Conservation (phyloP, 2,329 filamentous ascomycete genomes). For the Aspergillus oerlinghausenensis region DNA sequence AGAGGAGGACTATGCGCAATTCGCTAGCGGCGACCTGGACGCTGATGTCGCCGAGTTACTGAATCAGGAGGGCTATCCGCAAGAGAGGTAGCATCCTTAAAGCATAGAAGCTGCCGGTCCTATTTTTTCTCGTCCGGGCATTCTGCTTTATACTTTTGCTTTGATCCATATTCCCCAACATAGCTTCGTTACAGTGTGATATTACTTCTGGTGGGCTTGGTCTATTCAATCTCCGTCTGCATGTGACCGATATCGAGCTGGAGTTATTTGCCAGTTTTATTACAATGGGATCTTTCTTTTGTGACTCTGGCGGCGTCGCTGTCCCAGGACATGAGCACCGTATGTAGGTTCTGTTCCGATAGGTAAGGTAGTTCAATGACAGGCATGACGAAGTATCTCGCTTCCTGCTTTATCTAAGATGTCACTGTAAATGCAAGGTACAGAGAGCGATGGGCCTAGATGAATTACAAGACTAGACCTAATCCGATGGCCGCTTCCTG, state of each 20-base stretch:
- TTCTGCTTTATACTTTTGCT: not conserved
- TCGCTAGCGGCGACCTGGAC: slow-evolving; percentile 54
- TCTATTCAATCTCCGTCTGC: not conserved
- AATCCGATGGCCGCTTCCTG: not conserved
- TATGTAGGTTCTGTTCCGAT: not conserved
- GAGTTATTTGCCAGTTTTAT: not conserved
- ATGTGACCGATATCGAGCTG: not conserved
- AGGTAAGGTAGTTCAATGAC: not conserved
- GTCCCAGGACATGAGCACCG: not conserved
- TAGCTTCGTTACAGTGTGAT: not conserved
- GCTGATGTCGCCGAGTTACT: slow-evolving; percentile 58
- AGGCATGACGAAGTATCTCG: not conserved
- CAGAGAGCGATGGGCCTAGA: not conserved
- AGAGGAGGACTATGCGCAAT: slow-evolving; percentile 43
- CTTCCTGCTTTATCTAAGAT: not conserved
- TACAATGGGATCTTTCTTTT: not conserved
- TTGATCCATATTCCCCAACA: not conserved
- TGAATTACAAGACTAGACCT: not conserved
- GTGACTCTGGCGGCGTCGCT: not conserved
- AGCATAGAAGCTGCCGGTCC: not conserved
- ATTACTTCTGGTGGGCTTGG: not conserved
- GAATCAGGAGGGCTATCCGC: slow-evolving; percentile 39
- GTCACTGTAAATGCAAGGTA: not conserved
- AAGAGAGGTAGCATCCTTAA: slow-evolving; percentile 4
- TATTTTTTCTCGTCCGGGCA: not conserved